A percentile compares a stretch with the other conserved stretches of the same genome.
phyloP scores from a whole-genome alignment of 495 filamentous ascomycete genomes.

The Hypoxylon subgilvum region DNA sequence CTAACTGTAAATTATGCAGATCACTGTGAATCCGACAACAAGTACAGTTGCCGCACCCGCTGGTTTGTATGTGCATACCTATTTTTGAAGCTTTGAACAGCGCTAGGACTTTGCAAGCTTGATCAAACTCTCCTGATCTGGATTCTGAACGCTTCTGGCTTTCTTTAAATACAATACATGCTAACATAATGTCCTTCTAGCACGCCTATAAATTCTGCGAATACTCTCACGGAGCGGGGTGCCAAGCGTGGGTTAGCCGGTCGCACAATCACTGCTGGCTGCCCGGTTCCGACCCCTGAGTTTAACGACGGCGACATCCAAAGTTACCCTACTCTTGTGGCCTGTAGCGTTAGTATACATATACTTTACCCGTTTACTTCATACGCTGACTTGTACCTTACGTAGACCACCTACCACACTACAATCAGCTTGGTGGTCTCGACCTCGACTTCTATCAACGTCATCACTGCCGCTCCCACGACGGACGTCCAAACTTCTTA shows the following conservation, averaged over 20 bases:
- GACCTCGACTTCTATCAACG: neutral
- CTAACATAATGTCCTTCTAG: neutral
- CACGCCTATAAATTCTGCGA: conserved; percentile 21
- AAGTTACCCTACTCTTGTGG: conserved; percentile 9
- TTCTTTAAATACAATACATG: neutral
- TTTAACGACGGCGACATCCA: conserved; percentile 8
- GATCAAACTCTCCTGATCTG: neutral
- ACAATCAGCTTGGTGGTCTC: neutral
- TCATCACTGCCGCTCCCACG: conserved; percentile 4
- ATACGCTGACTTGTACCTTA: neutral
- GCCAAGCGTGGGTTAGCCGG: neutral
- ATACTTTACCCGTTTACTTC: too few species aligned
- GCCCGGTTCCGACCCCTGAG: conserved; percentile 4
- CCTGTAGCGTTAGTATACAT: conserved; percentile 2
- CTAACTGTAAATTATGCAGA: neutral
- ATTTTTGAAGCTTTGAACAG: too few species aligned
- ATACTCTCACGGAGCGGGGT: neutral
- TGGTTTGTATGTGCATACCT: neutral
- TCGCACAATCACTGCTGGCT: conserved; percentile 4
- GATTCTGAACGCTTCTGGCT: neutral
- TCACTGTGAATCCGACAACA: neutral
- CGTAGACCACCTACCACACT: neutral
- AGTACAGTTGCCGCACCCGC: neutral
- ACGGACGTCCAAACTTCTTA: conserved; percentile 8
- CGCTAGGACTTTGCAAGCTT: neutral